Evolutionary conservation across 2,329 filamentous ascomycete genomes (phyloP).

Genomic region (Didymella sp.): DNA sequence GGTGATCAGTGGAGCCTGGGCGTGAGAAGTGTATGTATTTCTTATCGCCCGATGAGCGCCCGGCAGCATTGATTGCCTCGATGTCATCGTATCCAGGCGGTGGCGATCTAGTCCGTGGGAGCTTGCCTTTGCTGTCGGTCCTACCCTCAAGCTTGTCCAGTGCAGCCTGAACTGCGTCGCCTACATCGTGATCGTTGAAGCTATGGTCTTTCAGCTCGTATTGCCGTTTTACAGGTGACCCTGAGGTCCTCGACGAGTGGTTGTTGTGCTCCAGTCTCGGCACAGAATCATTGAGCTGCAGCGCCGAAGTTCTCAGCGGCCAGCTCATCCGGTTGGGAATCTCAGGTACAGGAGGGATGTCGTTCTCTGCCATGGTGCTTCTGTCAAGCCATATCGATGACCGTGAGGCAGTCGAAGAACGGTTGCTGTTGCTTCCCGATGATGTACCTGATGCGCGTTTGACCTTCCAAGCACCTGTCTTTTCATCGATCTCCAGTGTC

Average conservation of each 20-base stretch:
- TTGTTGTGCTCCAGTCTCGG: conserved; percentile 25
- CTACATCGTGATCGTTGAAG: conserved; percentile 27
- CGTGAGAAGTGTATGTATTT: conserved; percentile 18
- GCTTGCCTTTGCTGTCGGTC: conserved; percentile 17
- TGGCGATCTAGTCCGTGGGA: conserved; percentile 8
- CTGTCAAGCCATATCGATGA: conserved; percentile 28
- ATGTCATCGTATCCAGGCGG: conserved; percentile 12
- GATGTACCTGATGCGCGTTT: conserved; percentile 37
- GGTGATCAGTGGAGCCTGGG: background rate
- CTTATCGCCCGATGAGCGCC: conserved; percentile 5
- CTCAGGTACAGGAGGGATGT: conserved; percentile 38
- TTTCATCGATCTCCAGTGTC: conserved; percentile 42
- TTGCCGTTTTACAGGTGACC: conserved; percentile 9
- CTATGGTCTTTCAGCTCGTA: conserved; percentile 30
- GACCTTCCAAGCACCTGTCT: conserved; percentile 44
- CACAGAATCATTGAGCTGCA: conserved; percentile 14
- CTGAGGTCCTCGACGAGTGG: background rate
- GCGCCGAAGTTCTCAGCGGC: conserved; percentile 8
- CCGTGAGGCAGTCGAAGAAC: conserved; percentile 22
- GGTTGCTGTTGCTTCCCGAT: conserved; percentile 11
- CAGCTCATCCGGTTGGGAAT: conserved; percentile 25
- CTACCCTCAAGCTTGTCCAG: conserved; percentile 31
- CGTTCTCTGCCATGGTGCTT: conserved; percentile 21
- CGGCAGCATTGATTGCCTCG: conserved; percentile 11
- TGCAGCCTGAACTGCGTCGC: conserved; percentile 30